These are phyloP conservation scores for Hypoxylon fragiforme DNA, from an alignment of 495 filamentous ascomycete species.

Conservation along the genomic window DNA sequence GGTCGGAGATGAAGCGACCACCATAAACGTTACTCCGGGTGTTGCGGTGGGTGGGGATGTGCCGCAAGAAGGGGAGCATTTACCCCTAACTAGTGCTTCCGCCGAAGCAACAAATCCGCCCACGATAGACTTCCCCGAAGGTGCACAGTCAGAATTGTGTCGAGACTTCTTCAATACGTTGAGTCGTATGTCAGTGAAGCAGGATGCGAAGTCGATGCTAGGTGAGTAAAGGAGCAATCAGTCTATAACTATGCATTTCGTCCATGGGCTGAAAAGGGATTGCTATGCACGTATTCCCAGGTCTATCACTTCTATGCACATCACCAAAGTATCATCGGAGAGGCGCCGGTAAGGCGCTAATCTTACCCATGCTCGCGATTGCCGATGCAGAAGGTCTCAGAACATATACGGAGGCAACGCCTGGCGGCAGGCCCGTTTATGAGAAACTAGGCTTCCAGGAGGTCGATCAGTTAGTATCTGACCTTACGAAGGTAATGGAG, in stretches of 20 bases:
- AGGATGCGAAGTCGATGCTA: constrained; percentile 32
- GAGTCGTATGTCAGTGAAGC: constrained; percentile 22
- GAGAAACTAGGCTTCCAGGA: constrained; percentile 42
- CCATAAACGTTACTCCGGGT: background rate
- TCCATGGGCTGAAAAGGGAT: constrained; percentile 7
- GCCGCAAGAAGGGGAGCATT: background rate
- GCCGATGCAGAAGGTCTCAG: constrained; percentile 34
- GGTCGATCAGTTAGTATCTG: constrained; percentile 37
- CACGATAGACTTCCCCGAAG: constrained; percentile 11
- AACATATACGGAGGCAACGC: constrained; percentile 41
- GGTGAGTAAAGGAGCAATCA: constrained; percentile 17
- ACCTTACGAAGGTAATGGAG: constrained; percentile 31
- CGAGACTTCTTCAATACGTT: constrained; percentile 24
- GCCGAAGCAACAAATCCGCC: constrained; percentile 3
- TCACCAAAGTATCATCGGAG: constrained; percentile 43
- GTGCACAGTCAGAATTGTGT: constrained; percentile 18
- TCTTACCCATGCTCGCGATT: constrained; percentile 35
- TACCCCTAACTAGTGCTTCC: constrained; percentile 2
- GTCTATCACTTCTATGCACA: constrained; percentile 39
- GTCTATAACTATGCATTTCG: background rate
- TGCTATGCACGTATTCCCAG: constrained; percentile 10
- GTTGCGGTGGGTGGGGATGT: background rate
- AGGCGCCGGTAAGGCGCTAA: constrained; percentile 39
- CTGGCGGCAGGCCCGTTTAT: constrained; percentile 38
- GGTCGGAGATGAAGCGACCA: constrained; percentile 4